Evolutionary conservation across 2,329 filamentous ascomycete genomes (phyloP).

Genomic region (Colletotrichum higginsianum): DNA sequence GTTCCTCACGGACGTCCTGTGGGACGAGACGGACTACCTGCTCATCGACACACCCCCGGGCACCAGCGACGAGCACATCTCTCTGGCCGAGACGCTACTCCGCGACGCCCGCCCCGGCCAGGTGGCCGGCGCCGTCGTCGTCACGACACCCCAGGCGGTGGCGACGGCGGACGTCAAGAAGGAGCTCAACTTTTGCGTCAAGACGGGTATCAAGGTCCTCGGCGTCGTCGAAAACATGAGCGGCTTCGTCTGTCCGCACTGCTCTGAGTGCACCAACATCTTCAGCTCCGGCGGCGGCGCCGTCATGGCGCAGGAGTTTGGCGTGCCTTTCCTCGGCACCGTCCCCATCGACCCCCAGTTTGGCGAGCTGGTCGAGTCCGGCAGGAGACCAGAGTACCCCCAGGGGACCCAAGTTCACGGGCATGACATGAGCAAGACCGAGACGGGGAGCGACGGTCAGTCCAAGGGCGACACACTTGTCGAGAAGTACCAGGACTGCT

Average conservation of each 20-base stretch:
- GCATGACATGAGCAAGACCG: slow-evolving; percentile 61
- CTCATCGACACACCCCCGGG: slow-evolving; percentile 97
- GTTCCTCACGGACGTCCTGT: slow-evolving; percentile 92
- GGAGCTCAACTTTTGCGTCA: slow-evolving; percentile 92
- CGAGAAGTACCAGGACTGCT: slow-evolving; percentile 81
- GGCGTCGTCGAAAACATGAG: slow-evolving; percentile 99
- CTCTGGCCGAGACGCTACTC: slow-evolving; percentile 88
- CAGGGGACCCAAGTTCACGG: slow-evolving; percentile 76
- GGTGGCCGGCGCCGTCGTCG: slow-evolving; percentile 89
- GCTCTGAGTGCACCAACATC: slow-evolving; percentile 90
- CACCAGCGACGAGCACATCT: slow-evolving; percentile 97
- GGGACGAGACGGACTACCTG: slow-evolving; percentile 90
- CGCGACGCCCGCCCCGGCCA: slow-evolving; percentile 74
- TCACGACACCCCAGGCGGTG: slow-evolving; percentile 96
- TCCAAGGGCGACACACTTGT: slow-evolving; percentile 62
- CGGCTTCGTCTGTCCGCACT: slow-evolving; percentile 86
- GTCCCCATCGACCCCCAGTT: slow-evolving; percentile 96
- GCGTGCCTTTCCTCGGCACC: slow-evolving; percentile 85
- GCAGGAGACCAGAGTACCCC: slow-evolving; percentile 75
- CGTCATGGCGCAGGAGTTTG: slow-evolving; percentile 90
- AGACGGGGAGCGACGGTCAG: slow-evolving; percentile 38
- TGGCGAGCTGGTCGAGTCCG: slow-evolving; percentile 87
- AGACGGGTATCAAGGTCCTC: slow-evolving; percentile 83
- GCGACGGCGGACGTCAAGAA: slow-evolving; percentile 95
- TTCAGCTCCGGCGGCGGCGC: slow-evolving; percentile 93